Percentiles rank a stretch among this genome's conserved stretches.
Evolutionary conservation across 2,329 filamentous ascomycete genomes (phyloP).

Genomic region (Lasiodiplodia sp.): DNA sequence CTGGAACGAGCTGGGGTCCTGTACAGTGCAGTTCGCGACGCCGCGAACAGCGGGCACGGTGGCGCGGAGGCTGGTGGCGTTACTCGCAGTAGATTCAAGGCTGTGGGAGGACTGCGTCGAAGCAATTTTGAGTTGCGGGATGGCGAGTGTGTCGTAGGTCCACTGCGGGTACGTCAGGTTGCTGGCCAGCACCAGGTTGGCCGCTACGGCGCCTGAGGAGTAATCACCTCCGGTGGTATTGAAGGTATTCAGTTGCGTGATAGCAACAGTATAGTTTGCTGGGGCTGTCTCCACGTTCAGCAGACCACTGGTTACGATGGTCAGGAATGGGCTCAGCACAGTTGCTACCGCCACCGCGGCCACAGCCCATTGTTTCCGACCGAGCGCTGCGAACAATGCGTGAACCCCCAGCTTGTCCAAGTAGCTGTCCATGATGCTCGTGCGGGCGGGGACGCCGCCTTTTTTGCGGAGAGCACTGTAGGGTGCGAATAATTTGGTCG

Average conservation of each 20-base stretch:
- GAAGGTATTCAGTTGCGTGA: neutral
- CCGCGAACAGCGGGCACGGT: constrained; percentile 1
- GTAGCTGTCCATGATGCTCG: constrained; percentile 7
- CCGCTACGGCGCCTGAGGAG: neutral
- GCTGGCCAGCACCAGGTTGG: neutral
- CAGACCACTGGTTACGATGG: constrained; percentile 1
- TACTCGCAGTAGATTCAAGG: neutral
- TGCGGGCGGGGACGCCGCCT: neutral
- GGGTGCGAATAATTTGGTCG: neutral
- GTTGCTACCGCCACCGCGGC: neutral
- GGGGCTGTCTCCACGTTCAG: neutral
- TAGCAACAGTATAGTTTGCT: neutral
- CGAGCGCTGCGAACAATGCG: neutral
- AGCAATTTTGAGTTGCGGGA: neutral
- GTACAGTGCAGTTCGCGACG: neutral
- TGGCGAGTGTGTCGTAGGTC: neutral
- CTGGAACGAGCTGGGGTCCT: neutral
- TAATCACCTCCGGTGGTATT: too few relatives aligned
- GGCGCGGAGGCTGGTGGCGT: neutral
- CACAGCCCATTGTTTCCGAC: neutral
- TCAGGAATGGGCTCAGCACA: neutral
- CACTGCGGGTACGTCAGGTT: constrained; percentile 5
- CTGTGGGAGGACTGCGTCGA: neutral
- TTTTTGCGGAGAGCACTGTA: neutral
- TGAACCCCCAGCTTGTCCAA: neutral